Evolutionary conservation across 257 asterid genomes (phyloP), one percentile per base, ranked within the genome.

Genomic region (Plectranthus barbatus): DNA sequence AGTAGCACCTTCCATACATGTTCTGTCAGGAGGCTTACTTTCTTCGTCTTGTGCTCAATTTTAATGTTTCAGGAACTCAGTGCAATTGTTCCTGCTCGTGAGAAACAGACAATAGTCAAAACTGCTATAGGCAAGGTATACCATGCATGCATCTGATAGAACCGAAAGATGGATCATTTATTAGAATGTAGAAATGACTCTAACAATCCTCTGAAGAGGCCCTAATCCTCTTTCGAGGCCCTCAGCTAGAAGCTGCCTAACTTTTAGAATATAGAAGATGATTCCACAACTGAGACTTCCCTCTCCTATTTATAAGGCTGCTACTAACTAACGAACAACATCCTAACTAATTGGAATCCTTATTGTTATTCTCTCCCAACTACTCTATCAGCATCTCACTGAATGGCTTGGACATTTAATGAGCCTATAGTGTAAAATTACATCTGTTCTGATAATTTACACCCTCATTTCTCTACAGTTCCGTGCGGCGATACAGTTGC

Each of bases 81-180:
- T 74, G 90, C 94, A 44, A 93, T 93, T 70, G 96, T 93, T 71
- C 96, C 99, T 70, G 99, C 96, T 67, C 96, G 99, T 56, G 99
- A 93, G 79, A 93, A 93, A 76, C 96, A 84, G 68, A 76, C 78
- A 56, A 90, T 90, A 62, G 99, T 93, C 42, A 93, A 81, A 84
- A 81, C 94, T 66, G 99, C 99, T 31, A 90, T 93, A 51, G 83
- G 92, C 77, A 90, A 93, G 96, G 99, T 90, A 84, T 54, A 41
- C n/a, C n/a, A n/a, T n/a, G n/a, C n/a, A n/a, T n/a, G n/a, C n/a
- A n/a, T n/a, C n/a, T n/a, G n/a, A n/a, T n/a, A n/a, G n/a, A n/a
- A n/a, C n/a, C n/a, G n/a, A n/a, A n/a, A n/a, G n/a, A n/a, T n/a
- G n/a, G n/a, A n/a, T n/a, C n/a, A n/a, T n/a, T n/a, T n/a, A n/a